Base-by-base conservation (phyloP, 805 yeast species). In the Yarrowia sp. region DNA sequence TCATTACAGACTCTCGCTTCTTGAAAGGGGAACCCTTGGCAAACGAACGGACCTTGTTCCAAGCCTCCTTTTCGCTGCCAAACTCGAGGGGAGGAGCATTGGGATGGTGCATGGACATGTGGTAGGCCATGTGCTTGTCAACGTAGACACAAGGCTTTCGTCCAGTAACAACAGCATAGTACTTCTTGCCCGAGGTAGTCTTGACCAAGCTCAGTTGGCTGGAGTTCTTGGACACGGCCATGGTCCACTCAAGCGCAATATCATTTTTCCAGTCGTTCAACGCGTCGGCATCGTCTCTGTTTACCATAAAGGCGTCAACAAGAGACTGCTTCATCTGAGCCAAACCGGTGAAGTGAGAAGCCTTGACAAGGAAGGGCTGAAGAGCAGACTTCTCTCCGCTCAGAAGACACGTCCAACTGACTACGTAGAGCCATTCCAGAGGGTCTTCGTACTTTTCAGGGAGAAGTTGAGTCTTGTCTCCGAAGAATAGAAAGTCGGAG, bases 1-100 rank as follows among this genome's bases (percentile, higher is more conserved):
- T 53, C 59, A 53, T 5, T 2, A 14, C 8, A 14, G 59, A 40
- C 36, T 40, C 59, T 22, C 59, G 43, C 11, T 53, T 53, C 59
- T 53, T 53, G 59, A 53, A 53, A 5, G 59, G 59, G 0, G 59
- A 53, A 8, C 59, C 59, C 45, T 53, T 53, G 45, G 59, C 35
- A 41, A 53, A 53, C 35, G 59, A 53, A 14, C 59, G 59, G 32
- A 53, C 59, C 14, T 53, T 53, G 45, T 53, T 53, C 59, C 59
- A 53, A 36, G 59, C 59, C 14, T 53, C 59, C 15, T 53, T 53
- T 40, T 53, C 59, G 32, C 45, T 53, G 45, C 14, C 14, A 8
- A 53, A 53, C 10, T 53, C 59, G 2, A 53, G 35, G 8, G 59
- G 59, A 40, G 45, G 2, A 40, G 32, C 16, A 19, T 53, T 53